Evolutionary conservation across 1,284 basidiomycete species (phyloP).

Genomic region (Cerrena zonata): DNA sequence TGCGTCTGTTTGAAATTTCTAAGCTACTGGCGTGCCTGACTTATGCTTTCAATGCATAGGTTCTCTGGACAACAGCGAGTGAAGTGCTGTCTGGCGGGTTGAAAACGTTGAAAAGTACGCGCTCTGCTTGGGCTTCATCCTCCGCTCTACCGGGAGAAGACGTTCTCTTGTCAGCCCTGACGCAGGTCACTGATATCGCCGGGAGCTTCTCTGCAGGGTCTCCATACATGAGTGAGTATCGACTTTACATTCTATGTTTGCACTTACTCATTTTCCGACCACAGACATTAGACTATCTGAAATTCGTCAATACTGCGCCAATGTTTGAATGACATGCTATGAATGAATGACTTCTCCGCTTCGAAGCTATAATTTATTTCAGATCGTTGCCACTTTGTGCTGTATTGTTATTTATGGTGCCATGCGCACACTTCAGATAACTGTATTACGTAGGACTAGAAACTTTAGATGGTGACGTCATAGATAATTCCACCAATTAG

Average conservation of each 20-base stretch:
- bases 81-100: conserved; percentile 13
- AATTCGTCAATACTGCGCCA: conserved; percentile 8
- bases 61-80: conserved; percentile 9
- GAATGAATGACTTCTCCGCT: too few species aligned
- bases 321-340: too few species aligned
- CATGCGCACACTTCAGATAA: too few species aligned
- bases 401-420: too few species aligned
- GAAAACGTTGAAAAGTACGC: conserved; percentile 10
- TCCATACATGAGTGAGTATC: conserved; percentile 5
- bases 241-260: not conserved
- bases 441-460: too few species aligned
- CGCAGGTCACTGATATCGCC: not conserved
- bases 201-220: not conserved
- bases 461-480: too few species aligned
- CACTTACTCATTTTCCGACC: not conserved
- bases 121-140: conserved; percentile 4
- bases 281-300: conserved; percentile 8
- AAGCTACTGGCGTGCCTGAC: not conserved
- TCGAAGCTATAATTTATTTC: too few species aligned
- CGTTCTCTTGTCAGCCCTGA: not conserved
- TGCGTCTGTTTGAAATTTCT: not conserved
- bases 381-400: too few species aligned
- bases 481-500: too few species aligned
- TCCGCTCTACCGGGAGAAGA: conserved; percentile 5
- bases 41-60: conserved; percentile 3